A percentile compares a stretch with the other conserved stretches of the same genome.
phyloP scores from a whole-genome alignment of 495 filamentous ascomycete genomes.

The Lichina pygmaea region DNA sequence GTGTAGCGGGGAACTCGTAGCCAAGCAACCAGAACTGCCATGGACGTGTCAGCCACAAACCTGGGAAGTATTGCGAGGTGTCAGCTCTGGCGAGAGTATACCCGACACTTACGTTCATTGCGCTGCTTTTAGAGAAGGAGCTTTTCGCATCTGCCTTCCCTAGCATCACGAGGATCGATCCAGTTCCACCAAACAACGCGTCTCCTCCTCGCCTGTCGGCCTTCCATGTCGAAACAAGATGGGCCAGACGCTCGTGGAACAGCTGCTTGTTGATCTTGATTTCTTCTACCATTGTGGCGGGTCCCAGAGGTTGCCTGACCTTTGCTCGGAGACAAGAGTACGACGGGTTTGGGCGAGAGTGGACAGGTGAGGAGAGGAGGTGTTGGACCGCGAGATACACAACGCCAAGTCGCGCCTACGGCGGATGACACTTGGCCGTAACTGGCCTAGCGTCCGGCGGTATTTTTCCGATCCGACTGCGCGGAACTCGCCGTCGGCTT shows the following conservation, averaged over 20 bases:
- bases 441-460: too few species aligned
- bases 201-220: conserved; percentile 65
- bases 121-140: conserved; percentile 77
- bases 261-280: conserved; percentile 74
- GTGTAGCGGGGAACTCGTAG: conserved; percentile 91
- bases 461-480: too few species aligned
- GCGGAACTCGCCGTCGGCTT: too few species aligned
- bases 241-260: conserved; percentile 78
- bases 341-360: too few species aligned
- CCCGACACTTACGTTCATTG: conserved; percentile 51
- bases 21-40: conserved; percentile 87
- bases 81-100: background rate
- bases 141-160: conserved; percentile 76
- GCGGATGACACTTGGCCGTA: too few species aligned
- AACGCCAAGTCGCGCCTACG: too few species aligned
- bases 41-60: conserved; percentile 6
- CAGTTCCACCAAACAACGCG: conserved; percentile 55
- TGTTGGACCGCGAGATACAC: too few species aligned
- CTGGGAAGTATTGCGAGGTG: background rate
- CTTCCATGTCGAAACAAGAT: conserved; percentile 80
- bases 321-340: too few species aligned
- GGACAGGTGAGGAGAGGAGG: too few species aligned
- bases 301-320: background rate
- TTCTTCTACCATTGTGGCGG: conserved; percentile 21
- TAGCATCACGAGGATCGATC: conserved; percentile 69